Conservation (phyloP, 768 basidiomycete genomes). For the Mycena rosella region DNA sequence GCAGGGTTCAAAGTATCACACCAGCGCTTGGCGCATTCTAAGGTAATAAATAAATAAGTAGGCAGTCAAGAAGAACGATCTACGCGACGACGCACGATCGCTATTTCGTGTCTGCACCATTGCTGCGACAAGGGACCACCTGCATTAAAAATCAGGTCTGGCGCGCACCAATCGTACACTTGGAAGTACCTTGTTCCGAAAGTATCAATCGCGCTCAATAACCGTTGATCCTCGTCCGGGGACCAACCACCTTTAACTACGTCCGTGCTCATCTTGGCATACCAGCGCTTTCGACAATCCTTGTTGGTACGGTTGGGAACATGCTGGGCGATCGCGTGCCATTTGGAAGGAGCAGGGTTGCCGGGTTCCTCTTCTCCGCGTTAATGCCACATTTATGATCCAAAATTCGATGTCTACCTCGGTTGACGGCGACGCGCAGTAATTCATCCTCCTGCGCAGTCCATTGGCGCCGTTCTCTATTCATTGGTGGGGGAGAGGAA, state of each 20-base stretch:
- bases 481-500: conserved; percentile 13
- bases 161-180: background rate
- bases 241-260: conserved; percentile 75
- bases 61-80: background rate
- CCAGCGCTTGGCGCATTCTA: conserved; percentile 73
- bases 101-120: conserved; percentile 69
- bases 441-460: conserved; percentile 48
- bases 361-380: conserved; percentile 64
- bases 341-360: conserved; percentile 68
- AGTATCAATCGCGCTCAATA: conserved; percentile 67
- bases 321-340: conserved; percentile 74
- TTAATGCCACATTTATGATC: conserved; percentile 33
- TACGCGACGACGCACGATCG: conserved; percentile 61
- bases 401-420: conserved; percentile 48
- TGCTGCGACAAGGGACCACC: conserved; percentile 71
- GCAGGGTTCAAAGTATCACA: conserved; percentile 72
- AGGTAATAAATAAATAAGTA: conserved; percentile 31
- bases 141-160: conserved; percentile 37
- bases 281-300: conserved; percentile 74
- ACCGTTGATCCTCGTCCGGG: conserved; percentile 69
- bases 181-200: conserved; percentile 65
- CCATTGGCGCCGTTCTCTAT: conserved; percentile 29
- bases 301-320: conserved; percentile 74
- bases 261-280: conserved; percentile 73
- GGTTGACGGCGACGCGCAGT: conserved; percentile 63